phyloP scores from a whole-genome alignment of 2,329 filamentous ascomycete species.

The Fusarium sacchari region DNA sequence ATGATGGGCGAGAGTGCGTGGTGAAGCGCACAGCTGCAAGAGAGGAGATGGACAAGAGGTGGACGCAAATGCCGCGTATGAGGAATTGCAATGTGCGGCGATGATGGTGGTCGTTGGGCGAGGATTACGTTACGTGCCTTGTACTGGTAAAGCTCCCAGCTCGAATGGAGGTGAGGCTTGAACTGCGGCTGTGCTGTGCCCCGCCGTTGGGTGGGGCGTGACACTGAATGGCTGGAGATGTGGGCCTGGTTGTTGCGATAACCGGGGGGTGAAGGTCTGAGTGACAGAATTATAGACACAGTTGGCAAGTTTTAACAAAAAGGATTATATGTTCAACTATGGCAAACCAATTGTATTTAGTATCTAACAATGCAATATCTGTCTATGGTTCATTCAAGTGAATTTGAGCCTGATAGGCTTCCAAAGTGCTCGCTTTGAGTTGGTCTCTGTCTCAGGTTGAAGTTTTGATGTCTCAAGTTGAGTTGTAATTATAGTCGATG shows the following conservation, averaged over 20 bases:
- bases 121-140: conserved; percentile 45
- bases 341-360: background rate
- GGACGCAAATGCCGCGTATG: conserved; percentile 26
- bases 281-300: background rate
- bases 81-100: conserved; percentile 35
- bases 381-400: background rate
- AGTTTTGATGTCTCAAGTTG: background rate
- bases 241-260: conserved; percentile 19
- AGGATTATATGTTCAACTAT: background rate
- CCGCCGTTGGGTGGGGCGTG: conserved; percentile 29
- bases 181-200: conserved; percentile 40
- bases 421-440: background rate
- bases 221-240: conserved; percentile 12
- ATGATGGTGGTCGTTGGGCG: conserved; percentile 39
- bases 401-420: background rate
- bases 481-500: background rate
- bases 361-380: background rate
- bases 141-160: conserved; percentile 43
- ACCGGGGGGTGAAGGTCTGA: conserved; percentile 1
- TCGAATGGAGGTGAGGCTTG: conserved; percentile 39
- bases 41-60: conserved; percentile 9
- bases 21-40: conserved; percentile 31
- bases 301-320: background rate
- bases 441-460: background rate
- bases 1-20: conserved; percentile 61